phyloP scores from a whole-genome alignment of 73 alveolate genomes.

The Tetrahymena borealis region DNA sequence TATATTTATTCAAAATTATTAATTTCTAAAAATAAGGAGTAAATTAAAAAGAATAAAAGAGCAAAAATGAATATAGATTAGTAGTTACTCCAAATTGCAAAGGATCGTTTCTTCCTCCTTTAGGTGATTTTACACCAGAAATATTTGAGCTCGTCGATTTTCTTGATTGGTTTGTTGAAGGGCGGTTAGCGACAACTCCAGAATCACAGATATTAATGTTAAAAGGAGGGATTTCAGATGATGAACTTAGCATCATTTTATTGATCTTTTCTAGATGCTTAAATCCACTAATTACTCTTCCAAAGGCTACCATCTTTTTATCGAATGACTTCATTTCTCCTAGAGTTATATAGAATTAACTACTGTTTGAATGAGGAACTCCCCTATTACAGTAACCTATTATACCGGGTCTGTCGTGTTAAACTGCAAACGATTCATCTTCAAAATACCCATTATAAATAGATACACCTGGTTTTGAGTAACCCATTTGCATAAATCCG shows the following conservation, averaged over 20 bases:
- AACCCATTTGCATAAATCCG: slow-evolving; percentile 33
- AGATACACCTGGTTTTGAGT: slow-evolving; percentile 9
- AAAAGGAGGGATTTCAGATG: background rate
- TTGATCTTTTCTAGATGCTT: background rate
- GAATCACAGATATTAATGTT: background rate
- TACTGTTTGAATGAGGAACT: slow-evolving; percentile 25
- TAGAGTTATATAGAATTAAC: slow-evolving; percentile 32
- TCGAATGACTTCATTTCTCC: slow-evolving; percentile 15
- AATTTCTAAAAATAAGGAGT: background rate
- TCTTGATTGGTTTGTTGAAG: background rate
- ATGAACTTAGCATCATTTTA: background rate
- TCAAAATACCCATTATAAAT: slow-evolving; percentile 26
- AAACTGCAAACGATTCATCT: slow-evolving; percentile 36
- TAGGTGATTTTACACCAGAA: background rate
- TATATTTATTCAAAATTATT: too few species aligned
- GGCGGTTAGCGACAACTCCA: background rate
- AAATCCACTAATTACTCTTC: slow-evolving; percentile 21
- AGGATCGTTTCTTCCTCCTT: background rate
- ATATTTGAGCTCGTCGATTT: background rate
- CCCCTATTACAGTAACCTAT: slow-evolving; percentile 32
- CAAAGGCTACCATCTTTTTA: slow-evolving; percentile 34
- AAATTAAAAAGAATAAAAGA: background rate
- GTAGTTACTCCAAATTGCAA: background rate
- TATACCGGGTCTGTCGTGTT: slow-evolving; percentile 29
- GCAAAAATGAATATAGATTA: background rate